phyloP scores from a whole-genome alignment of 768 basidiomycete species.

The Tephrocybe sp. region DNA sequence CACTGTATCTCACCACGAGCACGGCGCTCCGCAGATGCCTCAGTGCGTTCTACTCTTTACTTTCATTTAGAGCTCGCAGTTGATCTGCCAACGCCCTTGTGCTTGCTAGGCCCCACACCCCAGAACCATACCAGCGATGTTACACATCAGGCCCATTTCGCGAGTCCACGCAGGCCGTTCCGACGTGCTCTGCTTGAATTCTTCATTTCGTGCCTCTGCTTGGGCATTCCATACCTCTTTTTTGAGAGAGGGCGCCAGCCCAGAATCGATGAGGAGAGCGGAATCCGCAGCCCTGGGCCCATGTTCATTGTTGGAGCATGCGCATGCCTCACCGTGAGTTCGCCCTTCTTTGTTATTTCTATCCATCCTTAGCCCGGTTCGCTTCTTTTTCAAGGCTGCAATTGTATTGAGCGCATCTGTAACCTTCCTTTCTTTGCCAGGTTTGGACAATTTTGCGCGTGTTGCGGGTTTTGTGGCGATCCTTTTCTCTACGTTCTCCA shows the following conservation, averaged over 20 bases:
- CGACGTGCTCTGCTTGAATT: constrained; percentile 55
- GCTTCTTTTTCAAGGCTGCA: constrained; percentile 56
- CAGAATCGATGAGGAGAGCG: constrained; percentile 62
- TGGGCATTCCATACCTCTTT: constrained; percentile 82
- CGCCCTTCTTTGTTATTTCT: constrained; percentile 1
- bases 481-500: constrained; percentile 66
- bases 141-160: constrained; percentile 23
- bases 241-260: constrained; percentile 49
- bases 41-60: constrained; percentile 26
- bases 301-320: constrained; percentile 66
- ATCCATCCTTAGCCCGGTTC: constrained; percentile 14
- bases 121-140: constrained; percentile 47
- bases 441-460: constrained; percentile 62
- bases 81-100: too few relatives aligned
- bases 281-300: constrained; percentile 48
- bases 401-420: constrained; percentile 80
- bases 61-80: too few relatives aligned
- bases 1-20: constrained; percentile 20
- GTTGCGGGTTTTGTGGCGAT: constrained; percentile 68
- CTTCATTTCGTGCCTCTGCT: constrained; percentile 60
- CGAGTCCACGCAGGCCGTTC: constrained; percentile 37
- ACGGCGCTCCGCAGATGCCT: constrained; percentile 21
- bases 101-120: too few relatives aligned
- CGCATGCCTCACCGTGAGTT: constrained; percentile 62
- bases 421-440: constrained; percentile 79